Percentiles rank a stretch among this genome's conserved stretches.
phyloP scores from a whole-genome alignment of 257 asterid species.

The Jaltomata sinuosa region DNA sequence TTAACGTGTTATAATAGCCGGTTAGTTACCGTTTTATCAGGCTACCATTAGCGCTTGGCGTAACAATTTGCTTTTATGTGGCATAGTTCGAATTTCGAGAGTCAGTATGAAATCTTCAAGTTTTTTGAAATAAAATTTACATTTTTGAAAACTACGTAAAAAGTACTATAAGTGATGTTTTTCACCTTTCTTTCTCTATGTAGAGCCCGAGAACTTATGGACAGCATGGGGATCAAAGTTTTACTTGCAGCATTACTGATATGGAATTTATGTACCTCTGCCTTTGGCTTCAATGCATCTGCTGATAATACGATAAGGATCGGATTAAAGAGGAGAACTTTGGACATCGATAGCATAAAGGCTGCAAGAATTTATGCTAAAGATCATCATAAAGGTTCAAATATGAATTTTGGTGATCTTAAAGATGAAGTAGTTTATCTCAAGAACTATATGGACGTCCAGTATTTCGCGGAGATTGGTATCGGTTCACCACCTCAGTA shows the following conservation, averaged over 20 bases:
- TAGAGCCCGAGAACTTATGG: neutral
- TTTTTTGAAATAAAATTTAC: too few relatives aligned
- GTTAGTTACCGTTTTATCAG: too few relatives aligned
- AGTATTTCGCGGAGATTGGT: constrained; percentile 20
- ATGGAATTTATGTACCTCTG: neutral
- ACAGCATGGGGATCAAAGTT: neutral
- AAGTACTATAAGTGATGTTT: too few relatives aligned
- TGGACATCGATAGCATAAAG: constrained; percentile 5
- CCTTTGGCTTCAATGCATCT: neutral
- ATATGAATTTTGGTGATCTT: neutral
- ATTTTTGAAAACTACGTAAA: too few relatives aligned
- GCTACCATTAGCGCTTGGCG: too few relatives aligned
- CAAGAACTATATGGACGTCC: constrained; percentile 19
- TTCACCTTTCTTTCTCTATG: neutral
- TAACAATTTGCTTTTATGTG: too few relatives aligned
- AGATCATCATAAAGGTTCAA: neutral
- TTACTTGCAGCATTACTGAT: neutral
- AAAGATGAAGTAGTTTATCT: constrained; percentile 5
- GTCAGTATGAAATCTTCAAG: too few relatives aligned
- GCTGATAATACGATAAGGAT: constrained; percentile 9
- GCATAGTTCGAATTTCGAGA: too few relatives aligned
- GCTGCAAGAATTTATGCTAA: constrained; percentile 1
- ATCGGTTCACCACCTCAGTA: constrained; percentile 29
- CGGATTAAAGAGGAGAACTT: constrained; percentile 9
- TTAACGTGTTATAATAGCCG: too few relatives aligned